phyloP scores from a whole-genome alignment of 176 grass and related monocot genomes.

The Tuctoria greenei region DNA sequence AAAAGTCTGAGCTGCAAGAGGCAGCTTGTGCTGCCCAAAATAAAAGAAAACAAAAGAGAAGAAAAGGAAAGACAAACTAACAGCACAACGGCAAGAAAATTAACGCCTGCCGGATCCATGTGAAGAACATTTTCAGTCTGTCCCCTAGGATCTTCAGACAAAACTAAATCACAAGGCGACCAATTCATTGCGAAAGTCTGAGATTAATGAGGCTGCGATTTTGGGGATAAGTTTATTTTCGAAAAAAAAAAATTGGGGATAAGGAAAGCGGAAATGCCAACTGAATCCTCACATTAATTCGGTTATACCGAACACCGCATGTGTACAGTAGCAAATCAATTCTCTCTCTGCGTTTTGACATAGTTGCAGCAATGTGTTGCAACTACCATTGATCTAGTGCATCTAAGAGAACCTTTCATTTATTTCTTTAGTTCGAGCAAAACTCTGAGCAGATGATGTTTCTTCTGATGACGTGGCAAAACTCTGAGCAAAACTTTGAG shows the following conservation, averaged over 20 bases:
- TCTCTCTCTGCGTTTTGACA: not conserved
- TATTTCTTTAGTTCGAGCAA: conserved; percentile 9
- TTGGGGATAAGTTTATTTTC: not conserved
- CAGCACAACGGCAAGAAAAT: no score
- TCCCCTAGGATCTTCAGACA: not conserved
- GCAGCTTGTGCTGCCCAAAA: no score
- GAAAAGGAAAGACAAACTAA: no score
- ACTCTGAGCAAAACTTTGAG: no score
- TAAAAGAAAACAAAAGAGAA: no score
- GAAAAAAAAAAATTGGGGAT: no score
- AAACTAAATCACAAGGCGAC: not conserved
- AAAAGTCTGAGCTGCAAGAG: no score
- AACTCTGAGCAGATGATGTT: conserved; percentile 2
- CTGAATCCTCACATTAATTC: not conserved
- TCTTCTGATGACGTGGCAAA: conserved; percentile 16
- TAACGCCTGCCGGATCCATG: no score
- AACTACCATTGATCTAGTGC: not conserved
- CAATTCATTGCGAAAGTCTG: not conserved
- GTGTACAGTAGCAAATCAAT: not conserved
- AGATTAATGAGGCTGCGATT: not conserved
- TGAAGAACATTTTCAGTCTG: not conserved
- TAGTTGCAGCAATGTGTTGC: not conserved
- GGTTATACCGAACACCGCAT: not conserved
- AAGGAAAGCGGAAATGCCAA: not conserved
- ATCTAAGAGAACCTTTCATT: not conserved